A percentile compares a stretch with the other conserved stretches of the same genome.
Evolutionary conservation across 2,329 filamentous ascomycete genomes (phyloP).

Genomic region (Didymellaceae sp.): DNA sequence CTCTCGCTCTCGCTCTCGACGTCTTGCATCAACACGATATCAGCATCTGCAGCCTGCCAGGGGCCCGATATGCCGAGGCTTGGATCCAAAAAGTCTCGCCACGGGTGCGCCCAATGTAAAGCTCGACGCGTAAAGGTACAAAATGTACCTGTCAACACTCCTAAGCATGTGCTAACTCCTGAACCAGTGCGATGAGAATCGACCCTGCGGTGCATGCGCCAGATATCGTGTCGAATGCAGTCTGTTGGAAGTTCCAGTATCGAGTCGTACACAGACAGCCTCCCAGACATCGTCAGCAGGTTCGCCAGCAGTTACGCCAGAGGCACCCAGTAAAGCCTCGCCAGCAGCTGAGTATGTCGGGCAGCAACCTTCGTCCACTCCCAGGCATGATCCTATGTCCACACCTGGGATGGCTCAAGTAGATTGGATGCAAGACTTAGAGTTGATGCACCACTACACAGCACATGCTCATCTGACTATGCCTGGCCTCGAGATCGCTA

Average conservation of each 20-base stretch:
- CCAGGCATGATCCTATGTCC: not conserved
- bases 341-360: not conserved
- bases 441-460: slow-evolving; percentile 41
- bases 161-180: not conserved
- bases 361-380: not conserved
- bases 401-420: not conserved
- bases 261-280: not conserved
- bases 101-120: slow-evolving; percentile 38
- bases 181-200: slow-evolving; percentile 40
- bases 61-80: slow-evolving; percentile 27
- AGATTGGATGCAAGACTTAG: slow-evolving; percentile 37
- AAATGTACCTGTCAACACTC: not conserved
- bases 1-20: slow-evolving; percentile 30
- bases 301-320: slow-evolving; percentile 4
- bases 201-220: slow-evolving; percentile 36
- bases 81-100: slow-evolving; percentile 34
- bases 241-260: slow-evolving; percentile 20
- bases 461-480: slow-evolving; percentile 32
- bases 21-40: not conserved
- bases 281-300: slow-evolving; percentile 9
- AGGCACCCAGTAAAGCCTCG: slow-evolving; percentile 9
- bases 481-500: slow-evolving; percentile 30
- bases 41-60: not conserved
- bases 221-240: slow-evolving; percentile 41
- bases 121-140: slow-evolving; percentile 36